Evolutionary conservation across 2,329 filamentous ascomycete genomes (phyloP).

Genomic region (Iodosphaeria phyllophila): DNA sequence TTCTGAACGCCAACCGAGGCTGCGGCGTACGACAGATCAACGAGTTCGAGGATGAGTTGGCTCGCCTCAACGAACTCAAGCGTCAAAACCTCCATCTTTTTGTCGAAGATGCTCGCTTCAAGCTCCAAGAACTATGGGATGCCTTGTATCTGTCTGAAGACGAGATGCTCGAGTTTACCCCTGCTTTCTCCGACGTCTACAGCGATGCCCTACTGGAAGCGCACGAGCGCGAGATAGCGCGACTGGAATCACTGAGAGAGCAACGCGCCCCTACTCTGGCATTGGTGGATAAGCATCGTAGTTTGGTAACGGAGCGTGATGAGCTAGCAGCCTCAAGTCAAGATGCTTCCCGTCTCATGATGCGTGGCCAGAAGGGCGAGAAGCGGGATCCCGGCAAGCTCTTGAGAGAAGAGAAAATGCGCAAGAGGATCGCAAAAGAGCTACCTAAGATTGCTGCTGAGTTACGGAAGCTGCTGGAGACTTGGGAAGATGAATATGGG

Average conservation of each 20-base stretch:
- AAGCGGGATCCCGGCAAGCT: conserved; percentile 87
- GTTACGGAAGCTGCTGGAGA: conserved; percentile 62
- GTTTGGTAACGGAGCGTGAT: conserved; percentile 68
- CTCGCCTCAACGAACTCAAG: conserved; percentile 78
- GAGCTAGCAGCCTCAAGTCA: conserved; percentile 81
- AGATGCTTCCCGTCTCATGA: conserved; percentile 84
- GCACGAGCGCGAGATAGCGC: conserved; percentile 76
- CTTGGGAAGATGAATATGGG: conserved; percentile 88
- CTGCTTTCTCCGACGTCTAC: conserved; percentile 92
- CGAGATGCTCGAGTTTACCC: conserved; percentile 96
- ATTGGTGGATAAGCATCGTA: conserved; percentile 68
- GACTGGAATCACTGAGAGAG: conserved; percentile 66
- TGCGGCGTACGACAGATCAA: conserved; percentile 86
- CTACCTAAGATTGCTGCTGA: conserved; percentile 79
- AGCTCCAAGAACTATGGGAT: conserved; percentile 91
- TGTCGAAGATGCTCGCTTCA: conserved; percentile 80
- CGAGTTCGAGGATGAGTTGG: conserved; percentile 84
- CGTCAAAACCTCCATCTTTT: conserved; percentile 89
- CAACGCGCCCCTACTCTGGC: conserved; percentile 72
- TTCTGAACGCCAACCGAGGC: conserved; percentile 73
- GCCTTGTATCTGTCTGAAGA: conserved; percentile 87
- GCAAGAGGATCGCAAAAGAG: conserved; percentile 92
- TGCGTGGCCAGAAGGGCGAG: conserved; percentile 81
- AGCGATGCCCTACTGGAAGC: conserved; percentile 89
- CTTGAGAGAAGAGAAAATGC: conserved; percentile 92